Conservation (phyloP, 768 basidiomycete species). For the Pleurotus pulmonarius region DNA sequence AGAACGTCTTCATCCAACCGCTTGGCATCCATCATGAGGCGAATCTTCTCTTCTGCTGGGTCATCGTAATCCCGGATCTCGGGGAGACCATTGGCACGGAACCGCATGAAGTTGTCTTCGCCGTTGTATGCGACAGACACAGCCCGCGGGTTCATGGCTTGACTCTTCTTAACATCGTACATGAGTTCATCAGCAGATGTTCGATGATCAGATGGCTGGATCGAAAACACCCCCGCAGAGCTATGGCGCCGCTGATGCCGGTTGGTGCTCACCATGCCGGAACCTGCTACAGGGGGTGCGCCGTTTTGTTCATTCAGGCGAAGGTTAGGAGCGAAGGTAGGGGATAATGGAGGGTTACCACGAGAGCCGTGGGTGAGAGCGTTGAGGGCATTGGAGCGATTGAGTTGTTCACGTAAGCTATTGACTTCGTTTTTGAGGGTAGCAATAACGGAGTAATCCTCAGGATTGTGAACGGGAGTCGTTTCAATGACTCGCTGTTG, state of each 20-base stretch:
- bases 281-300: conserved; percentile 26
- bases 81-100: conserved; percentile 58
- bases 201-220: conserved; percentile 58
- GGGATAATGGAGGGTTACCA: conserved; percentile 71
- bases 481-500: conserved; percentile 69
- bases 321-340: conserved; percentile 81
- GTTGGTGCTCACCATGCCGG: background rate
- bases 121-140: conserved; percentile 88
- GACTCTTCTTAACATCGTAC: conserved; percentile 66
- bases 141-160: conserved; percentile 72
- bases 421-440: conserved; percentile 92
- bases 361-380: conserved; percentile 73
- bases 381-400: conserved; percentile 91
- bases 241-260: conserved; percentile 84
- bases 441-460: conserved; percentile 84
- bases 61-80: conserved; percentile 80
- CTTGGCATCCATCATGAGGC: conserved; percentile 87
- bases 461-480: conserved; percentile 62
- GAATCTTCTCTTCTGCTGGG: conserved; percentile 92
- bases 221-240: conserved; percentile 73
- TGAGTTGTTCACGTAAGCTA: conserved; percentile 90
- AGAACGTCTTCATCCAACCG: conserved; percentile 92
- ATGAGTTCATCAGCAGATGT: conserved; percentile 78
- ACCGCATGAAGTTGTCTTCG: conserved; percentile 68
- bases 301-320: conserved; percentile 51